phyloP scores from a whole-genome alignment of 257 asterid species.

The Solanum dulcamara region DNA sequence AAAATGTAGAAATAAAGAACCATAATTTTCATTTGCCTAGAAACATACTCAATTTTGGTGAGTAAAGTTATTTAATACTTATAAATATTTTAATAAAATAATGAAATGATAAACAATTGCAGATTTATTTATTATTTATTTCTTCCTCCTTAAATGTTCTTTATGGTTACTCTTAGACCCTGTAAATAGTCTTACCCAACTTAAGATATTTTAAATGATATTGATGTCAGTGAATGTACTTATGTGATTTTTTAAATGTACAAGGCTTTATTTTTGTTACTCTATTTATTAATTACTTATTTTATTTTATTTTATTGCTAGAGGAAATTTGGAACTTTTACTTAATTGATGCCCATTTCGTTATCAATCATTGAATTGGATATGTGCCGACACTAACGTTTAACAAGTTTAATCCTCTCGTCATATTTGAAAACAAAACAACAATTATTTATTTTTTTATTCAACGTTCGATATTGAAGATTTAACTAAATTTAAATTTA shows the following conservation, averaged over 20 bases:
- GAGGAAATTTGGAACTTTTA: neutral
- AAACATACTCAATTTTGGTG: neutral
- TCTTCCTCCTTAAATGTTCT: neutral
- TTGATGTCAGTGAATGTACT: neutral
- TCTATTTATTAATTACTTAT: neutral
- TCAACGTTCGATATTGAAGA: accelerated
- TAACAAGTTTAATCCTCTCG: neutral
- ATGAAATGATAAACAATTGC: neutral
- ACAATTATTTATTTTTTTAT: neutral
- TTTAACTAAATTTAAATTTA: neutral
- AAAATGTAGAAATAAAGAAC: neutral
- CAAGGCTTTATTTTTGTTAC: neutral
- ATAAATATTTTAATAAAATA: neutral
- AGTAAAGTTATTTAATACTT: neutral
- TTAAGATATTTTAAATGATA: neutral
- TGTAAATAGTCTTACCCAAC: neutral
- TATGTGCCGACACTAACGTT: neutral
- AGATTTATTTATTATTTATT: neutral
- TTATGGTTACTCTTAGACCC: neutral
- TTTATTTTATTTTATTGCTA: neutral
- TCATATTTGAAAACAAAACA: neutral
- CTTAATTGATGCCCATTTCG: neutral
- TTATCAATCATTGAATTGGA: neutral
- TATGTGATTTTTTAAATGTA: neutral
- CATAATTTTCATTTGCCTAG: neutral